Evolutionary conservation across 345 rosid species (phyloP), one percentile per base, ranked within the genome.

Genomic region (Garcia nutans): DNA sequence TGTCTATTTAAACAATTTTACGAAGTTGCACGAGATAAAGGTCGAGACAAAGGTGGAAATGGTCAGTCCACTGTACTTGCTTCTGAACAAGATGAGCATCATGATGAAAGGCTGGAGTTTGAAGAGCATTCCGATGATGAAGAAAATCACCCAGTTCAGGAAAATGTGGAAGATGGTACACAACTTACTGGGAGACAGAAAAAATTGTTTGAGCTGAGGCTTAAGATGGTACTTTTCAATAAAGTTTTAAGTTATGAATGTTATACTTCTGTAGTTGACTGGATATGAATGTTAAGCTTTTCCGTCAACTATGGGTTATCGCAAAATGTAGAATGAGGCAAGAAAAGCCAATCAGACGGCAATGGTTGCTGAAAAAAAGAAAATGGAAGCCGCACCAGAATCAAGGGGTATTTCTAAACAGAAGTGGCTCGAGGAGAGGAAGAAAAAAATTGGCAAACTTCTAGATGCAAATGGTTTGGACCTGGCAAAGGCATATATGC

Each of bases 381-480:
- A 83, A 81, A 88, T 89, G 96, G 98, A 96, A 85, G 89, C 90
- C 74, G 95, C 92, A 33, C 63, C 84, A 13, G 97, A 93, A 83
- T 82, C 97, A 3, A 90, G 97, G 79, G 98, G 97, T 13, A 82
- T 93, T 77, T 92, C 99, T 26, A 96, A 96, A 78, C 92, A 96
- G 74, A 93, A 96, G 81, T 96, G 99, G 99, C 84, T 92, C 1
- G 99, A 91, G 59, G 93, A 85, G 75, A 91, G 93, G 85, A 92
- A 89, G 88, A 92, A 86, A 70, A 96, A 93, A 78, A 91, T 93
- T 26, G 99, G 99, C 42, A 93, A 92, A 77, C 84, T 96, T 79
- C 83, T 92, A 19, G 97, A 93, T 84, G 95, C 98, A 65, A 96
- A 92, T 79, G 98, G 95, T 68, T 86, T 96, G 87, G 98, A 96